Base-by-base conservation (phyloP, 495 filamentous ascomycete species). In the Neurospora sp. region DNA sequence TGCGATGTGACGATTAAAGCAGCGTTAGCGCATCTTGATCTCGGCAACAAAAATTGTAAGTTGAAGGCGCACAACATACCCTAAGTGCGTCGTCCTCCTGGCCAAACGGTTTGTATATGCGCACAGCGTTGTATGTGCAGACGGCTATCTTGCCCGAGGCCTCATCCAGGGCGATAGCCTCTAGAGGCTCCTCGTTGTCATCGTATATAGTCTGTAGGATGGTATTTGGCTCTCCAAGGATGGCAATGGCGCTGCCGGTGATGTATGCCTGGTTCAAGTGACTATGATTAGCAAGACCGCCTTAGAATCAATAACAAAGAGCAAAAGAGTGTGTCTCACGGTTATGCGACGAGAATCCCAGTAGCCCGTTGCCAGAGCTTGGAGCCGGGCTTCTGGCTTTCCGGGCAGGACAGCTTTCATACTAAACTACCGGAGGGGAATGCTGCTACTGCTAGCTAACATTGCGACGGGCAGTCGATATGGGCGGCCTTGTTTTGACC, bases 141-240 rank as follows among this genome's bases (percentile, higher is more conserved):
- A 89, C 87, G 40, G 93, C 94, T 80, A 99, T 92, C 85, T 93
- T 97, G 9, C 94, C 96, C 39, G 93, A 90, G 16, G 84, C 83
- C 76, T 97, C 92, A 76, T 96, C 91, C 73, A 98, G 88, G 20
- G 89, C 86, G 37, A 97, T 87, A 12, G 92, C 90, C 66, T 94
- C 88, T 44, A 98, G 87, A 6, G 84, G 83, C 8, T 88, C 84
- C 44, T 89, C 86, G 80, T 94, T 90, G 75, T 96, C 91, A 78
- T 94, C 88, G 83, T 97, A 97, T 73, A 94, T 92, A 0, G 95
- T 98, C 83, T 98, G 95, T 40, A 97, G 84, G 76, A 97, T 87
- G 72, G 88, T 85, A 78, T 92, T 85, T 74, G 93, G 88, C 71
- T 88, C 89, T 82, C 87, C 86, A 78, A 98, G 90, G 78, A 98